Conservation (phyloP, 352 stramenopile species). For the Globisporangium paroecandrum region DNA sequence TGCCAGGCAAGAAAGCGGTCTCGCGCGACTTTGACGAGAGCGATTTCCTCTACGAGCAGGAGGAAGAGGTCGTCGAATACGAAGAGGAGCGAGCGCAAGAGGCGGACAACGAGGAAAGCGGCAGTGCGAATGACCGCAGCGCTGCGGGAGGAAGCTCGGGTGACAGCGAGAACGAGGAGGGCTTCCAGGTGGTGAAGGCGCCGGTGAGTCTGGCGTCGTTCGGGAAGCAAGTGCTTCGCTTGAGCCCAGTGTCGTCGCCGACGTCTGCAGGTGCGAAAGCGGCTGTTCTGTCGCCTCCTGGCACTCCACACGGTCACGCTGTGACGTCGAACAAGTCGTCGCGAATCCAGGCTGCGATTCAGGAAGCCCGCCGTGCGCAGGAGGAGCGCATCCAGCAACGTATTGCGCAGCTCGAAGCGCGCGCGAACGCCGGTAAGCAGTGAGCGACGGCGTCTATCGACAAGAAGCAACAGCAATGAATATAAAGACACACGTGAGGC, state of each 20-base stretch:
- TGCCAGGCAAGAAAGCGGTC: constrained; percentile 26
- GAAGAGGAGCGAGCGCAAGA: constrained; percentile 29
- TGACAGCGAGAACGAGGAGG: constrained; percentile 37
- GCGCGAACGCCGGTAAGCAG: constrained; percentile 8
- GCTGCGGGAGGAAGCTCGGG: constrained; percentile 16
- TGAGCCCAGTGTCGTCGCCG: constrained; percentile 16
- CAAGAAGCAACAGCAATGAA: background rate
- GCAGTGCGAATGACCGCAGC: constrained; percentile 17
- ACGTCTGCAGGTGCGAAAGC: background rate
- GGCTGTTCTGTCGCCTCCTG: constrained; percentile 19
- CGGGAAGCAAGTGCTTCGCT: constrained; percentile 1
- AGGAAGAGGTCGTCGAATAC: constrained; percentile 35
- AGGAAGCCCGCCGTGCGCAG: constrained; percentile 43
- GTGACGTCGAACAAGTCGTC: constrained; percentile 36
- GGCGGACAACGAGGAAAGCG: constrained; percentile 28
- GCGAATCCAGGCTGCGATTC: constrained; percentile 52
- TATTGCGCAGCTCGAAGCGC: constrained; percentile 49
- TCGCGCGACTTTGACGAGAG: constrained; percentile 40
- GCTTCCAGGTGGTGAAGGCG: constrained; percentile 37
- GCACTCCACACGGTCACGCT: constrained; percentile 31
- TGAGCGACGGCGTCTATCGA: background rate
- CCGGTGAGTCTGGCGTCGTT: constrained; percentile 17
- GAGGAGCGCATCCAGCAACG: constrained; percentile 54
- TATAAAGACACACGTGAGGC: background rate
- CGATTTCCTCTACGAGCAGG: constrained; percentile 47